Conservation (phyloP, 2,329 filamentous ascomycete genomes). For the Claviceps purpurea region DNA sequence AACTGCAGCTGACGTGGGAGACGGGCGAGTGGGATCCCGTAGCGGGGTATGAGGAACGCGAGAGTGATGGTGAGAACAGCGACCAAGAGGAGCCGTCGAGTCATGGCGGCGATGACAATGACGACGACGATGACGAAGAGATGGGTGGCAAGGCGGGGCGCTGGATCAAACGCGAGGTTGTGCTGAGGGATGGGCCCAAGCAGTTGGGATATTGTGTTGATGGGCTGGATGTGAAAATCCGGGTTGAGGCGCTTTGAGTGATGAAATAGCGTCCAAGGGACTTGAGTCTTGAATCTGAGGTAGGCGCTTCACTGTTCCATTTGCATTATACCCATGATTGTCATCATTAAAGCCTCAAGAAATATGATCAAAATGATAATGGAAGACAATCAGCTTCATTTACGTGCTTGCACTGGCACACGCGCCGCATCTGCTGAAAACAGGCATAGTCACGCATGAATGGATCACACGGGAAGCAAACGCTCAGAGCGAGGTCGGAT, state of each 20-base stretch:
- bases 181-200: slow-evolving; percentile 66
- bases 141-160: slow-evolving; percentile 30
- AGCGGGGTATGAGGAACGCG: slow-evolving; percentile 45
- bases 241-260: slow-evolving; percentile 42
- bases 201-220: slow-evolving; percentile 77
- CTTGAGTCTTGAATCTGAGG: no score
- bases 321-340: no score
- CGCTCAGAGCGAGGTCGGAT: no score
- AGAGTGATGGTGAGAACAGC: slow-evolving; percentile 38
- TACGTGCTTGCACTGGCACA: no score
- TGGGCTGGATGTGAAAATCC: slow-evolving; percentile 52
- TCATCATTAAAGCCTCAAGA: no score
- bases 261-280: no score
- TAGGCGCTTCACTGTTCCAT: no score
- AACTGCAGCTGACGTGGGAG: slow-evolving; percentile 65
- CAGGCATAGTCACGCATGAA: no score
- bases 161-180: slow-evolving; percentile 67
- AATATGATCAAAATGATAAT: no score
- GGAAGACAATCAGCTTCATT: no score
- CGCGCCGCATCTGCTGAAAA: no score
- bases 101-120: not conserved
- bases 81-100: slow-evolving; percentile 31
- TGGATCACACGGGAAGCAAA: no score
- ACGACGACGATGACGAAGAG: not conserved
- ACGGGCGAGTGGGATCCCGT: slow-evolving; percentile 84